These are phyloP conservation scores for Botrytis medusae DNA, from an alignment of 2,329 filamentous ascomycete species.

Conservation along the genomic window DNA sequence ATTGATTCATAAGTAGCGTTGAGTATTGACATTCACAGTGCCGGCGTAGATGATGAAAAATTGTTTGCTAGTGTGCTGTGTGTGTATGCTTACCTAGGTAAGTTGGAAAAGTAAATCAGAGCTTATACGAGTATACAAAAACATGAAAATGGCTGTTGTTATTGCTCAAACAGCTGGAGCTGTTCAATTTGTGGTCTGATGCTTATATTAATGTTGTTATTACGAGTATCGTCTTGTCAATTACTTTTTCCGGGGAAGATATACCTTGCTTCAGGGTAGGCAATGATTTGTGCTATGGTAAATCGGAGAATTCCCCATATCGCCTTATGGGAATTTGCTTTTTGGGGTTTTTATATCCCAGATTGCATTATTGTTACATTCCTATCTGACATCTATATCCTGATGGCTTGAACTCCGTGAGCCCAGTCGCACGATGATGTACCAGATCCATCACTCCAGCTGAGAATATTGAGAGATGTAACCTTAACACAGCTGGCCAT, in stretches of 20 bases:
- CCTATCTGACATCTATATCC: neutral
- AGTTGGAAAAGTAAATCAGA: neutral
- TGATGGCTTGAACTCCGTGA: neutral
- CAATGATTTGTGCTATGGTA: neutral
- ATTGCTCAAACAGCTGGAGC: neutral
- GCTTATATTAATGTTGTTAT: neutral
- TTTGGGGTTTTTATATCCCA: neutral
- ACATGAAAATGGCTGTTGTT: no score
- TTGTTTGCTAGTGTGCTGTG: neutral
- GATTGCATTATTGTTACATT: neutral
- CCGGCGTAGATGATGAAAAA: neutral
- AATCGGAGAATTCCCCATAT: slow-evolving; percentile 1
- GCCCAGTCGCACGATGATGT: neutral
- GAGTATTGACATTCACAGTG: neutral
- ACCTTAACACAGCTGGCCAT: neutral
- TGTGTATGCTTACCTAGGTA: neutral
- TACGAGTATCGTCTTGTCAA: neutral
- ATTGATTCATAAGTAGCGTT: neutral
- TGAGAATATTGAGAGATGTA: neutral
- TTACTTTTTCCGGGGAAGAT: neutral
- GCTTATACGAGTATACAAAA: no score
- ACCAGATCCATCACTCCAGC: neutral
- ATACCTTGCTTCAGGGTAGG: neutral
- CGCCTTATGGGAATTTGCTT: neutral
- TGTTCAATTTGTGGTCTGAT: neutral